These are phyloP conservation scores for Hygrocybe punicea DNA, from an alignment of 768 basidiomycete genomes.

Conservation along the genomic window DNA sequence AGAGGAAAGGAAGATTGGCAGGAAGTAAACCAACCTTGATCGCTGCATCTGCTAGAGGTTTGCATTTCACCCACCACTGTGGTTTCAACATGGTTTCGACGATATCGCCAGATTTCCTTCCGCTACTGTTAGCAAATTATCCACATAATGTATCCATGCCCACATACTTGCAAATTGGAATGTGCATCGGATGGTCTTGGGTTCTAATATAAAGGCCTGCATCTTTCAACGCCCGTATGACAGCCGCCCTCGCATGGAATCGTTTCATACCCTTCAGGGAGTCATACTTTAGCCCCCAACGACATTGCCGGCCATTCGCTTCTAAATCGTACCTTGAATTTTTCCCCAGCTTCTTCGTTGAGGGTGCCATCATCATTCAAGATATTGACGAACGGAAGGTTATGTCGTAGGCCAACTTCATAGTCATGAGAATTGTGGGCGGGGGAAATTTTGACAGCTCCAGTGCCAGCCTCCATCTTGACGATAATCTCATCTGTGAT, in stretches of 20 bases:
- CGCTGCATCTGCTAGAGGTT: constrained; percentile 85
- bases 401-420: constrained; percentile 84
- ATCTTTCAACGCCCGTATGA: constrained; percentile 81
- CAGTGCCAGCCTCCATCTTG: constrained; percentile 94
- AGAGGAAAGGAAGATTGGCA: neutral
- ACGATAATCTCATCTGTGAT: constrained; percentile 82
- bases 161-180: constrained; percentile 83
- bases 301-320: neutral
- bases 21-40: constrained; percentile 54
- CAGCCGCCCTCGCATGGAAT: constrained; percentile 84
- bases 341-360: constrained; percentile 81
- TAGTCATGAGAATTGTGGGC: constrained; percentile 98
- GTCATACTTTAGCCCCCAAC: neutral
- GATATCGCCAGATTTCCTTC: constrained; percentile 93
- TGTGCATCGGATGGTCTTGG: constrained; percentile 96
- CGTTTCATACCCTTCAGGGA: constrained; percentile 81
- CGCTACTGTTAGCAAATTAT: constrained; percentile 6
- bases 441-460: constrained; percentile 99
- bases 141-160: neutral
- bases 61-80: constrained; percentile 98
- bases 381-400: constrained; percentile 88
- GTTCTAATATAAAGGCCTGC: constrained; percentile 85
- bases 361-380: constrained; percentile 95
- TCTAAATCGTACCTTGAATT: constrained; percentile 54
- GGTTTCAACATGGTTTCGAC: constrained; percentile 95